These are phyloP conservation scores for Camptophora hylomeconis DNA, from an alignment of 2,329 filamentous ascomycete genomes.

Conservation along the genomic window DNA sequence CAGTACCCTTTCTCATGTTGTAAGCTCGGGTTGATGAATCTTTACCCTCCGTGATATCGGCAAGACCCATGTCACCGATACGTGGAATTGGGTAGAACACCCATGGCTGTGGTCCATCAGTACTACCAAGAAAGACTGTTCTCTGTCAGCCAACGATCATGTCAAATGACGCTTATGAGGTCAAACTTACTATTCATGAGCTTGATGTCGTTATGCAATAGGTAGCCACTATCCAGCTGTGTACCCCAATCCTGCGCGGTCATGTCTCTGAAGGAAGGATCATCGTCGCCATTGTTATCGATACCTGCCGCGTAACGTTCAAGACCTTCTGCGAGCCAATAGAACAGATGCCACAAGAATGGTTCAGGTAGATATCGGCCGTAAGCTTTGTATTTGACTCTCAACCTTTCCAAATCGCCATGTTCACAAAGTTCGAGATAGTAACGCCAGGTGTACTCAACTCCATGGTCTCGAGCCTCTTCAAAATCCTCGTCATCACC, in stretches of 20 bases:
- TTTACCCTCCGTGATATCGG: conserved; percentile 6
- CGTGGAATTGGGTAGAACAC: conserved; percentile 9
- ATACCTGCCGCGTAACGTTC: conserved; percentile 2
- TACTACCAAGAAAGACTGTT: conserved; percentile 1
- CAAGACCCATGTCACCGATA: conserved; percentile 11
- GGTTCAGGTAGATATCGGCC: conserved; percentile 11
- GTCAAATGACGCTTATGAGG: too few relatives aligned
- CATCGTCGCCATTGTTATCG: not conserved
- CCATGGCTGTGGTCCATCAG: not conserved
- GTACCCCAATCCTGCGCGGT: conserved; percentile 4
- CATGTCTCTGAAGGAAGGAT: conserved; percentile 5
- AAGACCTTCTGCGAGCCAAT: conserved; percentile 7
- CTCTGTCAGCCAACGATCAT: too few relatives aligned
- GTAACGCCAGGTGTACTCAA: too few relatives aligned
- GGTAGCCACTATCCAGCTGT: conserved; percentile 1
- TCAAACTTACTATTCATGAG: conserved; percentile 6
- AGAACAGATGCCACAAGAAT: conserved; percentile 13
- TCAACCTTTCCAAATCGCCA: conserved; percentile 7
- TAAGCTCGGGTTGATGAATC: conserved; percentile 1
- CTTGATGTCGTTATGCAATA: conserved; percentile 12
- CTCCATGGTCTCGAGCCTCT: conserved; percentile 2
- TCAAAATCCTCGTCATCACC: not conserved
- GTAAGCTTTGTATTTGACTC: conserved; percentile 12
- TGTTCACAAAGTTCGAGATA: conserved; percentile 10
- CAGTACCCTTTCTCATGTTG: not conserved